Percentiles rank a stretch among this genome's conserved stretches.
phyloP scores from a whole-genome alignment of 2,329 filamentous ascomycete genomes.

The Alternaria gaisen region DNA sequence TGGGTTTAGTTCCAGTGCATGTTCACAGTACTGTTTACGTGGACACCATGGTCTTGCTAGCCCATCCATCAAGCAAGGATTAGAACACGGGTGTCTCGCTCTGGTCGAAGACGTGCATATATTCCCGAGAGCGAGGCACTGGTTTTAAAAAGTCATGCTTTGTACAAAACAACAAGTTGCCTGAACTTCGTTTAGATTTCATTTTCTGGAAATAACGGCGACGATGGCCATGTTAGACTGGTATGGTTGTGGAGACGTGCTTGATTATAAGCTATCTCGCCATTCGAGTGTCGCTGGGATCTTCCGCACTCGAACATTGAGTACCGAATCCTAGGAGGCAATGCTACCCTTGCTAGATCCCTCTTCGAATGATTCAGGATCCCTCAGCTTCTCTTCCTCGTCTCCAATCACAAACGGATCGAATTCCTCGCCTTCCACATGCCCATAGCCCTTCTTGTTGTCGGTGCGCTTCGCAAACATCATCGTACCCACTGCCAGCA shows the following conservation, averaged over 20 bases:
- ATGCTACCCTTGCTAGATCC: background rate
- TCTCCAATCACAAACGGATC: background rate
- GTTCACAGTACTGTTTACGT: background rate
- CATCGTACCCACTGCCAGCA: background rate
- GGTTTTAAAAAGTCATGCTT: background rate
- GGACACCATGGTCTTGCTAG: background rate
- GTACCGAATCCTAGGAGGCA: background rate
- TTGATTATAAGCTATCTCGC: background rate
- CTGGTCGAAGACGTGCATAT: background rate
- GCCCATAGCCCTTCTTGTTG: background rate
- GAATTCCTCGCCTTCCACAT: background rate
- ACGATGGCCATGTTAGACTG: background rate
- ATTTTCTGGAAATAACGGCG: fast-evolving
- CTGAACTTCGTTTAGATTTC: background rate
- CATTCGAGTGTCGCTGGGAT: background rate
- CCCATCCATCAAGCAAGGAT: background rate
- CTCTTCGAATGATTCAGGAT: background rate
- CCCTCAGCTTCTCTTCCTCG: background rate
- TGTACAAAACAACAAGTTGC: fast-evolving
- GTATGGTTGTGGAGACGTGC: background rate
- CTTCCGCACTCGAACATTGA: background rate
- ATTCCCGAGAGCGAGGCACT: background rate
- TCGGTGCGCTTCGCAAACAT: background rate
- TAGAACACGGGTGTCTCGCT: background rate
- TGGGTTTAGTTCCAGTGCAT: background rate